Evolutionary conservation across 208 protist genomes (phyloP).

Genomic region (Leishmania martiniquensis): DNA sequence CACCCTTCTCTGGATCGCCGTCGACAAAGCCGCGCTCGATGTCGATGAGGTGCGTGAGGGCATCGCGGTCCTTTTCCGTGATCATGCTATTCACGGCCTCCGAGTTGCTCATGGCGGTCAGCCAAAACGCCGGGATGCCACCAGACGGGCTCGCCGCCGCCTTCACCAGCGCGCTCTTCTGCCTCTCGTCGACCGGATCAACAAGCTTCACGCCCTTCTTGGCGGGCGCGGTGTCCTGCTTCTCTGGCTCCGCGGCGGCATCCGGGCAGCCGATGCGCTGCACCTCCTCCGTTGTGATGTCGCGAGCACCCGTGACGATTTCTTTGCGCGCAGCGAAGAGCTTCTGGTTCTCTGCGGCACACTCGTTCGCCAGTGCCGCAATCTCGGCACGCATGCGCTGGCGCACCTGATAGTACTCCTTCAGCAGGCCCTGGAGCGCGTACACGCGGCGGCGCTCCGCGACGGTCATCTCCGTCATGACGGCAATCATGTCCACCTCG

Average conservation of each 20-base stretch:
- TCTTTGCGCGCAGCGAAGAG: conserved; percentile 45
- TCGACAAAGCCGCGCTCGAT: conserved; percentile 60
- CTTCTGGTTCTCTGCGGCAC: conserved; percentile 15
- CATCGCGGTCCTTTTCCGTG: conserved; percentile 63
- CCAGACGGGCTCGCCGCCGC: conserved; percentile 48
- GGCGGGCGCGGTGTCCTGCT: conserved; percentile 10
- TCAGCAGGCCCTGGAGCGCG: conserved; percentile 58
- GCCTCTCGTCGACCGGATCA: conserved; percentile 39
- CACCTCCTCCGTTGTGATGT: conserved; percentile 74
- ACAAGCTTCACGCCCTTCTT: conserved; percentile 56
- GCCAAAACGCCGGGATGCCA: conserved; percentile 92
- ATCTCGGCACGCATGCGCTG: conserved; percentile 46
- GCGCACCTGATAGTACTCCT: conserved; percentile 48
- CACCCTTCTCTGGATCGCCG: conserved; percentile 61
- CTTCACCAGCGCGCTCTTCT: conserved; percentile 28
- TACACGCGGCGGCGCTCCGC: conserved; percentile 59
- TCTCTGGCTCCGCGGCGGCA: background rate
- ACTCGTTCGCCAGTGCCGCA: conserved; percentile 34
- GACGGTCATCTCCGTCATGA: conserved; percentile 60
- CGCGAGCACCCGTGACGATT: conserved; percentile 64
- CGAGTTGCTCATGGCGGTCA: conserved; percentile 68
- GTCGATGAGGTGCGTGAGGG: conserved; percentile 57
- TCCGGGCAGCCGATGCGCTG: conserved; percentile 3
- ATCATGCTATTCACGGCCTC: conserved; percentile 61
- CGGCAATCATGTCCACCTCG: conserved; percentile 58